A percentile compares a stretch with the other conserved stretches of the same genome.
These are phyloP conservation scores for Schizopora paradoxa DNA, from an alignment of 1,284 basidiomycete species.

Conservation along the genomic window DNA sequence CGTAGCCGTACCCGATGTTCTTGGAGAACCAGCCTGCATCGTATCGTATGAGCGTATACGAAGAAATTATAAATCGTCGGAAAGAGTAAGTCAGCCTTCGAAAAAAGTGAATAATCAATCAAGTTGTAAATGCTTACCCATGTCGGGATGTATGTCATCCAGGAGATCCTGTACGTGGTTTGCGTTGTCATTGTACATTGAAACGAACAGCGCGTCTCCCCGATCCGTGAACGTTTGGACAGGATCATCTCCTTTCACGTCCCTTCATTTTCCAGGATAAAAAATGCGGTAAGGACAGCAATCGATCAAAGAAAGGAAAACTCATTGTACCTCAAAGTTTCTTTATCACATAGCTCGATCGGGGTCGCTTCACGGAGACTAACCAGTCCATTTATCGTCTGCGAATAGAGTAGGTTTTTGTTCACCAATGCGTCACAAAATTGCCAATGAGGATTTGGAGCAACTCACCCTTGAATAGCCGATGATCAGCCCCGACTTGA, in stretches of 20 bases:
- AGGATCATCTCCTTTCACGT: constrained; percentile 8
- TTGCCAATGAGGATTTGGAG: background rate
- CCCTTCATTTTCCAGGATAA: constrained; percentile 7
- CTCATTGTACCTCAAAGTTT: constrained; percentile 31
- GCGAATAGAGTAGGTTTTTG: too few relatives aligned
- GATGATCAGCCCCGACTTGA: constrained; percentile 49
- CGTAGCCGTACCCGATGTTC: constrained; percentile 28
- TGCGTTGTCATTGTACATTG: constrained; percentile 19
- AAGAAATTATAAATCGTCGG: background rate
- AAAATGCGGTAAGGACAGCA: background rate
- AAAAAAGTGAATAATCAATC: background rate
- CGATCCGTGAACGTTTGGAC: constrained; percentile 3
- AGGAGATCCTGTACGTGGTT: constrained; percentile 15
- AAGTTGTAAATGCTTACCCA: constrained; percentile 12
- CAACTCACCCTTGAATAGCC: constrained; percentile 45
- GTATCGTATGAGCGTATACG: background rate
- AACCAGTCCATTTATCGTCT: constrained; percentile 45
- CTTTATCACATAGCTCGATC: constrained; percentile 33
- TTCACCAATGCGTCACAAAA: background rate
- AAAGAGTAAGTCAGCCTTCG: too few relatives aligned
- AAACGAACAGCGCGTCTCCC: constrained; percentile 14
- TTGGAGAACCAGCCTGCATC: constrained; percentile 14
- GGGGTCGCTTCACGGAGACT: constrained; percentile 39
- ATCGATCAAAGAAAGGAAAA: too few relatives aligned
- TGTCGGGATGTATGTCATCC: constrained; percentile 22